These are phyloP conservation scores for Cryptosporidium sp. DNA, from an alignment of 169 alveolate genomes.

Conservation along the genomic window DNA sequence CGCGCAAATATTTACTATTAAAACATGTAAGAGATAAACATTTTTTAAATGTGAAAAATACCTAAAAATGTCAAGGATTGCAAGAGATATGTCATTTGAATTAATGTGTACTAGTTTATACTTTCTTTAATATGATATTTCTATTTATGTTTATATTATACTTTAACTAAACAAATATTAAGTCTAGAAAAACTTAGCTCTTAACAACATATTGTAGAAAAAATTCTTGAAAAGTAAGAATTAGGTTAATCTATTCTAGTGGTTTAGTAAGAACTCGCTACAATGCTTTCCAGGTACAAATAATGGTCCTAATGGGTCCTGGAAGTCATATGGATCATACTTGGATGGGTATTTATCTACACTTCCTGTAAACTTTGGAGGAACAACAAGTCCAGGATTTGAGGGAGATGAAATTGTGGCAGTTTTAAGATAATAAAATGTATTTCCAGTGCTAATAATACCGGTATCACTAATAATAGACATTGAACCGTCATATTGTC, in stretches of 20 bases:
- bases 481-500: slow-evolving; percentile 44
- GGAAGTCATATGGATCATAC: slow-evolving; percentile 50
- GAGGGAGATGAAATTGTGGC: slow-evolving; percentile 60
- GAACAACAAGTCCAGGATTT: slow-evolving; percentile 61
- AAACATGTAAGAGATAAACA: background rate
- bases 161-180: too few species aligned
- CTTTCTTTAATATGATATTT: too few species aligned
- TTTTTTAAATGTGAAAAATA: background rate
- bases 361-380: slow-evolving; percentile 50
- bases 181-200: too few species aligned
- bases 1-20: background rate
- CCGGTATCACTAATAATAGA: slow-evolving; percentile 38
- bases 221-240: too few species aligned
- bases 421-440: slow-evolving; percentile 49
- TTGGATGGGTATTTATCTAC: slow-evolving; percentile 51
- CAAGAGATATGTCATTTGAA: background rate
- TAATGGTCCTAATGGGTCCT: slow-evolving; percentile 68
- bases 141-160: too few species aligned
- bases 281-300: slow-evolving; percentile 70
- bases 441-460: slow-evolving; percentile 3
- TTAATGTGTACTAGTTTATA: background rate
- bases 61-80: background rate
- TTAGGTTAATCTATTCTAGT: background rate
- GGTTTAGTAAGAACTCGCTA: slow-evolving; percentile 36
- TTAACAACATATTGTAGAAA: background rate